Conservation (phyloP, 2,329 filamentous ascomycete species). For the Trichoderma sp. region DNA sequence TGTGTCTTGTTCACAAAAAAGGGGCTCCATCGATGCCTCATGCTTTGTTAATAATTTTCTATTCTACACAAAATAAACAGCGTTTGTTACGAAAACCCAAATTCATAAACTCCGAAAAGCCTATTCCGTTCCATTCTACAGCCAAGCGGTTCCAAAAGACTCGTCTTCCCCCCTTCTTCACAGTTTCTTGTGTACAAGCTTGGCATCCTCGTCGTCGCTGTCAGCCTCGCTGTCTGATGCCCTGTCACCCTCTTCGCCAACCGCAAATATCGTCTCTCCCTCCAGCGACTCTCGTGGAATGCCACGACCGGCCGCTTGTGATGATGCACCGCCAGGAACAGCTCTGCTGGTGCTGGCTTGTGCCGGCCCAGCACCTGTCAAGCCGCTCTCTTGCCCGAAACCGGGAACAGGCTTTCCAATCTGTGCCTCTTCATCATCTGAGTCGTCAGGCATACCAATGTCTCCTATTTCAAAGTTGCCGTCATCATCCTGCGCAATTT, state of each 20-base stretch:
- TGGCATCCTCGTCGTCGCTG: constrained; percentile 32
- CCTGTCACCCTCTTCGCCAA: constrained; percentile 79
- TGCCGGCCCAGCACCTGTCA: constrained; percentile 26
- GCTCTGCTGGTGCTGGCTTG: constrained; percentile 23
- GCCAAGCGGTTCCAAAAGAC: constrained; percentile 8
- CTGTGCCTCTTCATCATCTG: constrained; percentile 54
- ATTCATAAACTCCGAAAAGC: constrained; percentile 16
- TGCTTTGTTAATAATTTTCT: background rate
- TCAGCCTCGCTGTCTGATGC: constrained; percentile 69
- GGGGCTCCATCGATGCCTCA: background rate
- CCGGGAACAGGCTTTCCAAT: constrained; percentile 39
- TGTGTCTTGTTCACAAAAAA: background rate
- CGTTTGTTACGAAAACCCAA: constrained; percentile 8
- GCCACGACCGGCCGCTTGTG: constrained; percentile 27
- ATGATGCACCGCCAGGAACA: constrained; percentile 21
- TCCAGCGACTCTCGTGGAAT: constrained; percentile 61
- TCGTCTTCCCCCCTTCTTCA: background rate
- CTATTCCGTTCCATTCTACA: constrained; percentile 1
- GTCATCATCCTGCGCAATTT: constrained; percentile 97
- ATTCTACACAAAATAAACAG: constrained; percentile 6
- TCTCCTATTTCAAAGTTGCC: constrained; percentile 92
- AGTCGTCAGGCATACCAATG: constrained; percentile 71
- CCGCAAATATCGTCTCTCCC: constrained; percentile 92
- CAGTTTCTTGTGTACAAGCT: constrained; percentile 49
- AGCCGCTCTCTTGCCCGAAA: constrained; percentile 27